These are phyloP conservation scores for Myxozyma lipomycoides DNA, from an alignment of 805 yeast species.

Conservation along the genomic window DNA sequence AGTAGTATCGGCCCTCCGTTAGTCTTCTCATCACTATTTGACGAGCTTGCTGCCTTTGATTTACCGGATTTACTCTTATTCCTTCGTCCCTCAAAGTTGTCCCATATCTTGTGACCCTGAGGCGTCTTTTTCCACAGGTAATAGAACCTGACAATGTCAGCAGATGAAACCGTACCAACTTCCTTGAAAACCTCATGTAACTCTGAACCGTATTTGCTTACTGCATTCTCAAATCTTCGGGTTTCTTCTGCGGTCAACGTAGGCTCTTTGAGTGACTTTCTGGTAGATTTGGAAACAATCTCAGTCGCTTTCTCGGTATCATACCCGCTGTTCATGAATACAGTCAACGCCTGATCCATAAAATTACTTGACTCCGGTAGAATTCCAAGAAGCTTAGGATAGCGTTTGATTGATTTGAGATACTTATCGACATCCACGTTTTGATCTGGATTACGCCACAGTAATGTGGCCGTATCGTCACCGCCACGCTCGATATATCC, in stretches of 20 bases:
- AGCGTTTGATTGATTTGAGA: constrained; percentile 50
- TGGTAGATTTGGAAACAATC: constrained; percentile 47
- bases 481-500: constrained; percentile 85
- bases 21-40: constrained; percentile 28
- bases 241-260: constrained; percentile 63
- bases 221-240: constrained; percentile 67
- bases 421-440: constrained; percentile 48
- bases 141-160: constrained; percentile 81
- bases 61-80: constrained; percentile 50
- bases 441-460: constrained; percentile 55
- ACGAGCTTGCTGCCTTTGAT: constrained; percentile 31
- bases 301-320: constrained; percentile 49
- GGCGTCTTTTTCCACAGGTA: constrained; percentile 89
- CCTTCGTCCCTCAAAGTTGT: constrained; percentile 65
- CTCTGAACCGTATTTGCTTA: constrained; percentile 70
- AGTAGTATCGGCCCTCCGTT: constrained; percentile 27
- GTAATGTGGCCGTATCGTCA: constrained; percentile 54
- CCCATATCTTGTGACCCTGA: constrained; percentile 76
- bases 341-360: constrained; percentile 63
- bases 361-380: constrained; percentile 73
- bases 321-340: constrained; percentile 51
- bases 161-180: constrained; percentile 67
- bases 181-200: constrained; percentile 65
- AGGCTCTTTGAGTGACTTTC: constrained; percentile 69
- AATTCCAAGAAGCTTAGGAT: constrained; percentile 55